Evolutionary conservation across 768 basidiomycete species (phyloP).

Genomic region (Tylopilus rubrobrunneus): DNA sequence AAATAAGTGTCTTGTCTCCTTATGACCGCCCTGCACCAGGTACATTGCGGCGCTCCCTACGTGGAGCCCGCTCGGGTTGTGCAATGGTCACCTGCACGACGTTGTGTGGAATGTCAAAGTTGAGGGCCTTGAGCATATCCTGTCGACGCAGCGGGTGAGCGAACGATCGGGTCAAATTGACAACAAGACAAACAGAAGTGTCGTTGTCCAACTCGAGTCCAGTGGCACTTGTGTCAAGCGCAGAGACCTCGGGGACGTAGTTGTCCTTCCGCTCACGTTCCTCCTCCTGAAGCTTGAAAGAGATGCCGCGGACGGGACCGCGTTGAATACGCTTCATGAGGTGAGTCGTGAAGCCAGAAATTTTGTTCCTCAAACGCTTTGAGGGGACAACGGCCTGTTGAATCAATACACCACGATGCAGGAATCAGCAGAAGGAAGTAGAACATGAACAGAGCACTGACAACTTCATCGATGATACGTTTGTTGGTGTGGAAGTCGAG

Average conservation of each 20-base stretch:
- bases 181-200: conserved; percentile 69
- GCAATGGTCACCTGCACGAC: conserved; percentile 64
- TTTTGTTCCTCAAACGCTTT: conserved; percentile 99
- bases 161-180: not conserved
- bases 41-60: conserved; percentile 74
- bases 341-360: conserved; percentile 99
- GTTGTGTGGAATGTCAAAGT: conserved; percentile 88
- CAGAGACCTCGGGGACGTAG: conserved; percentile 98
- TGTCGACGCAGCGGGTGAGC: conserved; percentile 25
- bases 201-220: conserved; percentile 88
- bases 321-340: conserved; percentile 99
- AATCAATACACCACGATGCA: not conserved
- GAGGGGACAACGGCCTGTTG: conserved; percentile 90
- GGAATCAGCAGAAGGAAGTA: not conserved
- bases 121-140: conserved; percentile 87
- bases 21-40: conserved; percentile 69
- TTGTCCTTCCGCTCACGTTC: conserved; percentile 99
- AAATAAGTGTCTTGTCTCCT: not conserved
- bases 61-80: conserved; percentile 63
- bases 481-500: conserved; percentile 99
- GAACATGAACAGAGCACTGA: conserved; percentile 37
- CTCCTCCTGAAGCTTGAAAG: conserved; percentile 99
- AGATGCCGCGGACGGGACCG: conserved; percentile 98
- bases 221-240: conserved; percentile 72
- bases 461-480: conserved; percentile 96